Evolutionary conservation across 2,329 filamentous ascomycete genomes (phyloP).

Genomic region (Akanthomyces dipterigenus): DNA sequence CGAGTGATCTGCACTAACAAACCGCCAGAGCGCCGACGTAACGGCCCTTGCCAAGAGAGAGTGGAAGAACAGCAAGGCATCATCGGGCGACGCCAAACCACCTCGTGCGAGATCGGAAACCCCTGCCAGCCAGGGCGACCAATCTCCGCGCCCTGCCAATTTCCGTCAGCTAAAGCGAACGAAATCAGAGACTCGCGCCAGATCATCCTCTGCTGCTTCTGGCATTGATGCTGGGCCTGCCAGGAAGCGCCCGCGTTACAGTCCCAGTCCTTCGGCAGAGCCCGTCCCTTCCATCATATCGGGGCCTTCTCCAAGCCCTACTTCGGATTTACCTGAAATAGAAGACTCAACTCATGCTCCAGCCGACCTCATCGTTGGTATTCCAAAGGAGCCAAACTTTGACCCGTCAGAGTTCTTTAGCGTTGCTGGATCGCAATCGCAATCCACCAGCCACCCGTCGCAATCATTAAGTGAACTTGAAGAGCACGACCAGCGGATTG

Average conservation of each 20-base stretch:
- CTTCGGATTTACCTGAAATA: slow-evolving; percentile 16
- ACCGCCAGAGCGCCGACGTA: slow-evolving; percentile 23
- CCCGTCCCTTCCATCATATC: slow-evolving; percentile 25
- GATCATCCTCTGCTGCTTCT: not conserved
- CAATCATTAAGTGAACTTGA: slow-evolving; percentile 30
- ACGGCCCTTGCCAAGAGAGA: slow-evolving; percentile 25
- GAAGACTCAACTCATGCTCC: slow-evolving; percentile 9
- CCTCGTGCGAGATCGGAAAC: not conserved
- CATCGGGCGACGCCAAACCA: not conserved
- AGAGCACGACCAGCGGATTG: slow-evolving; percentile 25
- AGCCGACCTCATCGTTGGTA: slow-evolving; percentile 22
- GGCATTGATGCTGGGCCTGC: slow-evolving; percentile 11
- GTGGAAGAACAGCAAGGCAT: slow-evolving; percentile 25
- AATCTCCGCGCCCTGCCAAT: slow-evolving; percentile 23
- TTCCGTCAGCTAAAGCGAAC: slow-evolving; percentile 18
- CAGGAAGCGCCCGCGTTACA: slow-evolving; percentile 19
- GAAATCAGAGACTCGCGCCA: not conserved
- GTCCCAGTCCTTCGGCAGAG: slow-evolving; percentile 23
- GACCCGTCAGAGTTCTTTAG: slow-evolving; percentile 31
- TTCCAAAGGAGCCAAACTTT: slow-evolving; percentile 25
- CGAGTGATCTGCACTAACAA: not conserved
- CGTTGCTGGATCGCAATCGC: slow-evolving; percentile 23
- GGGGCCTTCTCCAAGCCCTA: slow-evolving; percentile 19
- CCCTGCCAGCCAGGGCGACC: slow-evolving; percentile 14
- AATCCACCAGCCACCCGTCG: slow-evolving; percentile 23